phyloP scores from a whole-genome alignment of 2,329 filamentous ascomycete species.

The Sclerotinia subarctica region DNA sequence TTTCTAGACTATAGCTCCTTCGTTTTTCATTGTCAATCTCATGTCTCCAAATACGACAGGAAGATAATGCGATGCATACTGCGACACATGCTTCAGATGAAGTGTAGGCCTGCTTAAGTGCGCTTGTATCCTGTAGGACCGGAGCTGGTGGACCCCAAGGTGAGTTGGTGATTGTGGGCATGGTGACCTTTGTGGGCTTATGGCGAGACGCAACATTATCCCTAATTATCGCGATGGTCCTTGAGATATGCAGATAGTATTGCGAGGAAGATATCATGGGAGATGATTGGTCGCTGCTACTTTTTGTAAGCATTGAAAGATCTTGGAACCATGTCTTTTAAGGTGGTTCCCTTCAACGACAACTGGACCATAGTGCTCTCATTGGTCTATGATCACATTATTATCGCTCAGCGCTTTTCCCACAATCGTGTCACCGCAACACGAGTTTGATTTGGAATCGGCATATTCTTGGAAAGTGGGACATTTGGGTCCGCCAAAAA shows the following conservation, averaged over 20 bases:
- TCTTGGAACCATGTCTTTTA: constrained; percentile 23
- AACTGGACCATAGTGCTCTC: constrained; percentile 4
- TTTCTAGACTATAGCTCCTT: constrained; percentile 3
- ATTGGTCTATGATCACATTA: constrained; percentile 17
- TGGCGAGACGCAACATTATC: constrained; percentile 22
- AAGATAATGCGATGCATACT: constrained; percentile 1
- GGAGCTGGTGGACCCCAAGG: constrained; percentile 2
- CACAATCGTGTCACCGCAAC: constrained; percentile 24
- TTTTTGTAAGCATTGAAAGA: background rate
- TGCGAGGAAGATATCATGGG: constrained; percentile 5
- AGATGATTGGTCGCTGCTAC: constrained; percentile 2
- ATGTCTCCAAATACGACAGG: constrained; percentile 17
- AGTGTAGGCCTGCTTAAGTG: background rate
- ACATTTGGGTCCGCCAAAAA: constrained; percentile 15
- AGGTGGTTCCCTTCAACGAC: constrained; percentile 24
- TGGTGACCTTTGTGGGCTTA: background rate
- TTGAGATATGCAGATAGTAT: constrained; percentile 4
- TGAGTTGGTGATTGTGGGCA: background rate
- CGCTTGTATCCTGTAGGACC: background rate
- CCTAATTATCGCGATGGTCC: constrained; percentile 11
- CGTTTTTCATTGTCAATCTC: background rate
- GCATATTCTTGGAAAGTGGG: constrained; percentile 19
- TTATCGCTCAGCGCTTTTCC: constrained; percentile 22
- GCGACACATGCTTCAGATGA: constrained; percentile 11
- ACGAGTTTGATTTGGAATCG: constrained; percentile 13